These are phyloP conservation scores for Filobasidium floriforme DNA, from an alignment of 768 basidiomycete genomes.

Conservation along the genomic window DNA sequence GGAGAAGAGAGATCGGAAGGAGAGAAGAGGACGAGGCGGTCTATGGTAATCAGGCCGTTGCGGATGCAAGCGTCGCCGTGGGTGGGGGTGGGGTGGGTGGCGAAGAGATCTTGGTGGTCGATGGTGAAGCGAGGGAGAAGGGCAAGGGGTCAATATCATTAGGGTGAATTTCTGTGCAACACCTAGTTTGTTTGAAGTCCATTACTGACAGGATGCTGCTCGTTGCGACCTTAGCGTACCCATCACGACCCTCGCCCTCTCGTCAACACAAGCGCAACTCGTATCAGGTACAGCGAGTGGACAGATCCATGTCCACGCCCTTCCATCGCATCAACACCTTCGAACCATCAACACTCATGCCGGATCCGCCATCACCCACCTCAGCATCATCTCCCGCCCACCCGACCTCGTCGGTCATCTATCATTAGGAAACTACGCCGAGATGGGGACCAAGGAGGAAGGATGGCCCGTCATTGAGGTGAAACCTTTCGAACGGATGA, in stretches of 20 bases:
- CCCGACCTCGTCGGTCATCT: conserved; percentile 77
- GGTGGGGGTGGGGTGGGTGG: conserved; percentile 35
- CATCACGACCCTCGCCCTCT: conserved; percentile 66
- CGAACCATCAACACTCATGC: conserved; percentile 56
- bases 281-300: conserved; percentile 73
- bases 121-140: conserved; percentile 11
- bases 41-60: conserved; percentile 20
- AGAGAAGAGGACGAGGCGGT: conserved; percentile 11
- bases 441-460: conserved; percentile 8
- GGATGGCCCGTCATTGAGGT: conserved; percentile 42
- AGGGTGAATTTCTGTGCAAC: conserved; percentile 58
- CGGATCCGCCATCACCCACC: conserved; percentile 56
- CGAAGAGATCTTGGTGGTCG: conserved; percentile 31
- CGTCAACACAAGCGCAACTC: conserved; percentile 66
- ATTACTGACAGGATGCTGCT: neutral
- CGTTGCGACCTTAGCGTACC: conserved; percentile 53
- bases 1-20: conserved; percentile 29
- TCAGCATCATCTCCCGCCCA: conserved; percentile 75
- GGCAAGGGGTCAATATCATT: conserved; percentile 52
- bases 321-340: conserved; percentile 81
- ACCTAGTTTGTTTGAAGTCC: no score
- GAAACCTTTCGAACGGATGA: conserved; percentile 41
- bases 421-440: conserved; percentile 47
- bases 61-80: conserved; percentile 18
- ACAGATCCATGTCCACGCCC: conserved; percentile 69